Percentiles rank a stretch among this genome's conserved stretches.
Evolutionary conservation across 2,329 filamentous ascomycete species (phyloP).

Genomic region (Pseudogymnoascus sp.): DNA sequence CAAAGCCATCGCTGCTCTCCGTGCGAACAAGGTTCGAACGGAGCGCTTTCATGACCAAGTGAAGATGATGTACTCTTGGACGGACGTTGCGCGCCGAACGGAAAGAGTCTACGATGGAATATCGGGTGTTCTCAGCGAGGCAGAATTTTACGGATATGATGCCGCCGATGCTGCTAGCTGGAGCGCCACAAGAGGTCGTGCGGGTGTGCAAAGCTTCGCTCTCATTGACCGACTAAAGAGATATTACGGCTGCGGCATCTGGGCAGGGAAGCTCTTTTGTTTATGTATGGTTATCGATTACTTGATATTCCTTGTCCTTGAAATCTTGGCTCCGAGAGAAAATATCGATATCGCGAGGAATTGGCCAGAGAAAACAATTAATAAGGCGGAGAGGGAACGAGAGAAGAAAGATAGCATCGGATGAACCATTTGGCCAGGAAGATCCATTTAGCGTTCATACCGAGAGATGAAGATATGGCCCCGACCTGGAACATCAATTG

Average conservation of each 20-base stretch:
- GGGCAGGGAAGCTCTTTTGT: slow-evolving; percentile 96
- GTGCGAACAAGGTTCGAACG: slow-evolving; percentile 78
- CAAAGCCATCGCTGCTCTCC: slow-evolving; percentile 76
- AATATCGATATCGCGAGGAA: slow-evolving; percentile 83
- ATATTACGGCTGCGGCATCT: slow-evolving; percentile 96
- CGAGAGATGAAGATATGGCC: background rate
- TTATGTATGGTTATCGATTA: slow-evolving; percentile 93
- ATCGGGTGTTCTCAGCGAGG: slow-evolving; percentile 72
- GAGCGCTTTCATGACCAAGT: slow-evolving; percentile 96
- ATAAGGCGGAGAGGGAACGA: slow-evolving; percentile 7
- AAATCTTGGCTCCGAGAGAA: slow-evolving; percentile 76
- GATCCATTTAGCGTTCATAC: background rate
- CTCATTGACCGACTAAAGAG: slow-evolving; percentile 90
- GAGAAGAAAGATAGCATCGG: slow-evolving; percentile 6
- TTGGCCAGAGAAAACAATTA: slow-evolving; percentile 68
- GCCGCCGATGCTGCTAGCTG: slow-evolving; percentile 51
- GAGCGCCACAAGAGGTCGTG: slow-evolving; percentile 61
- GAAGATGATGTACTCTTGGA: slow-evolving; percentile 98
- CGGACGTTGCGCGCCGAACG: slow-evolving; percentile 85
- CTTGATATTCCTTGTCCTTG: slow-evolving; percentile 77
- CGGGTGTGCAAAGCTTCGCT: slow-evolving; percentile 73
- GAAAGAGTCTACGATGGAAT: slow-evolving; percentile 95
- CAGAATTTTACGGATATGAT: slow-evolving; percentile 81
- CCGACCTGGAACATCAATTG: background rate
- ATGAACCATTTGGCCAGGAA: background rate